Evolutionary conservation across 2,329 filamentous ascomycete species (phyloP).

Genomic region (Diplodia corticola): DNA sequence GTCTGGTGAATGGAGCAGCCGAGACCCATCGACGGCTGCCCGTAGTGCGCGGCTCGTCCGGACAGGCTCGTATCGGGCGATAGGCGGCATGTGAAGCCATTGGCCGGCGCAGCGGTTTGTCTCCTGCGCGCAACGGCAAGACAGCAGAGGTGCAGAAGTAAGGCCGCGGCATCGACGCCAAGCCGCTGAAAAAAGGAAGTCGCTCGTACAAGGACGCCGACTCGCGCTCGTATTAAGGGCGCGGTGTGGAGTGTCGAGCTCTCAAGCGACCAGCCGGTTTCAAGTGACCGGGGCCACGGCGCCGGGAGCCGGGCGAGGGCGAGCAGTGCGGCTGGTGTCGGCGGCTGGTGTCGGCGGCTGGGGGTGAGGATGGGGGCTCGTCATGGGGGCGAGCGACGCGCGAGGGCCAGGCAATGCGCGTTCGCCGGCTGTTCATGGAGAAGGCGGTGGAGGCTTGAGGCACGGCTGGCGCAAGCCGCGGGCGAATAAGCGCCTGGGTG

Average conservation of each 20-base stretch:
- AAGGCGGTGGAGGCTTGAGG: not conserved
- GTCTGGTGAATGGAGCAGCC: not conserved
- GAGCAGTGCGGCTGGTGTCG: not conserved
- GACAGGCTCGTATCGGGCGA: slow-evolving; percentile 16
- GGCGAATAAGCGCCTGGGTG: slow-evolving; percentile 1
- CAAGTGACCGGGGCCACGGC: slow-evolving; percentile 11
- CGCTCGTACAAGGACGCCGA: not conserved
- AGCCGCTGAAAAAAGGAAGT: slow-evolving; percentile 3
- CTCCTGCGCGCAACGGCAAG: not conserved
- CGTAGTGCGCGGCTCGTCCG: slow-evolving; percentile 12
- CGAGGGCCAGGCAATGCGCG: not conserved
- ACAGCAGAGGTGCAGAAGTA: not conserved
- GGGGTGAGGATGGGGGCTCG: not conserved
- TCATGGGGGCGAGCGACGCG: not conserved
- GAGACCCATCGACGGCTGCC: slow-evolving; percentile 1
- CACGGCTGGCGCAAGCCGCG: not conserved
- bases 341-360: not conserved
- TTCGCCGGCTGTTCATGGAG: not conserved
- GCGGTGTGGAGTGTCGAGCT: not conserved
- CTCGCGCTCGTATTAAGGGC: slow-evolving; percentile 15
- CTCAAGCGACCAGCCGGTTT: slow-evolving; percentile 10
- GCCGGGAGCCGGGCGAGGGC: slow-evolving; percentile 1
- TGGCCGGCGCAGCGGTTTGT: not conserved
- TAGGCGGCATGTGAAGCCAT: not conserved
- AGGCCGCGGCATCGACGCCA: slow-evolving; percentile 10